Conservation (phyloP, 305 asterid genomes). For the Fraxinus xanthoxyloides region DNA sequence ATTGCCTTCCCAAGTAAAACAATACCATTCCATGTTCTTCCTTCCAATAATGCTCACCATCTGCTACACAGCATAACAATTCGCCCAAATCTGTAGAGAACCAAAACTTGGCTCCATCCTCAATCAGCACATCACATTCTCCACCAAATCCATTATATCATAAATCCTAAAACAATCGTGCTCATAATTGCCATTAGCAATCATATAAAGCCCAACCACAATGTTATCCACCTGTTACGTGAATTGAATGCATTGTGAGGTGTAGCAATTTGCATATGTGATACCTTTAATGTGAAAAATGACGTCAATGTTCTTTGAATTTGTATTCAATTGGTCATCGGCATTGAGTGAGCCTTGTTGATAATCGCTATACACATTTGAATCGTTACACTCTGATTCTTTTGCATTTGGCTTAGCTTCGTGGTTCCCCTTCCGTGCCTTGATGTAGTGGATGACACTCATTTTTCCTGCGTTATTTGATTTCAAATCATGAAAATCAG, state of each 20-base stretch:
- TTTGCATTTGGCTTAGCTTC: constrained; percentile 68
- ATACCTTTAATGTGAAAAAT: neutral
- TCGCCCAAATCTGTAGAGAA: neutral
- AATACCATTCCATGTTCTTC: neutral
- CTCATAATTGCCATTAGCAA: neutral
- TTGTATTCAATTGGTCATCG: neutral
- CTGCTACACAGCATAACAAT: neutral
- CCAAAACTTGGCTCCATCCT: neutral
- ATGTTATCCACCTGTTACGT: neutral
- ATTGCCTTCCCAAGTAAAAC: neutral
- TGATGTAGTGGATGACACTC: constrained; percentile 67
- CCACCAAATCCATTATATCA: neutral
- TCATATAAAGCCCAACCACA: neutral
- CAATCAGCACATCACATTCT: neutral
- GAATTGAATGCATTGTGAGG: neutral
- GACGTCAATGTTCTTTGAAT: neutral
- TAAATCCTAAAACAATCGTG: neutral
- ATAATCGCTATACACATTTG: neutral
- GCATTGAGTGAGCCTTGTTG: neutral
- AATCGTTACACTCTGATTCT: constrained; percentile 56
- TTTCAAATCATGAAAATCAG: constrained; percentile 70
- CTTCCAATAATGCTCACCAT: neutral
- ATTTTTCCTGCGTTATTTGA: constrained; percentile 51
- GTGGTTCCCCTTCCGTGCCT: constrained; percentile 39
- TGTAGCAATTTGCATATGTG: neutral